Percentiles rank a stretch among this genome's conserved stretches.
Evolutionary conservation across 306 rosid genomes (phyloP).

Genomic region (Ormosia emarginata): DNA sequence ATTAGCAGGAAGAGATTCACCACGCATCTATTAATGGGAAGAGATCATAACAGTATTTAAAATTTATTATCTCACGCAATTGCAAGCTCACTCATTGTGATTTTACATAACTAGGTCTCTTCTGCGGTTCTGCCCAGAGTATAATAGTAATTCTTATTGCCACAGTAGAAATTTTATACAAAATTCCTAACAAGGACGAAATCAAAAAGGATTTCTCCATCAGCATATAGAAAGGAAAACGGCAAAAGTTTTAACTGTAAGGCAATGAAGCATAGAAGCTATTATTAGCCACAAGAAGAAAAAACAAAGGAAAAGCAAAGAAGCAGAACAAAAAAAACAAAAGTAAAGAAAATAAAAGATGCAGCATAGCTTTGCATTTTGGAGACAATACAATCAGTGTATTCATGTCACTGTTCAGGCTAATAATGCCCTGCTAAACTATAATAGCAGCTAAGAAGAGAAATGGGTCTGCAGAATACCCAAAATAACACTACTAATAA

Average conservation of each 20-base stretch:
- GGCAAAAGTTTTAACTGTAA: background rate
- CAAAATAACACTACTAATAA: background rate
- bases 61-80: no score
- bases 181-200: no score
- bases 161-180: background rate
- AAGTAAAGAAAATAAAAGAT: no score
- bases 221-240: background rate
- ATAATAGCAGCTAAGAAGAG: background rate
- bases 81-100: no score
- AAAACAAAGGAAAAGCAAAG: background rate
- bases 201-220: background rate
- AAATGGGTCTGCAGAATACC: no score
- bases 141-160: no score
- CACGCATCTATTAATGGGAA: no score
- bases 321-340: no score
- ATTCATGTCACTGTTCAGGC: background rate
- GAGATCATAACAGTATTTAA: no score
- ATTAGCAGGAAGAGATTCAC: no score
- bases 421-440: background rate
- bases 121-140: no score
- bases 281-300: background rate
- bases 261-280: slow-evolving; percentile 3
- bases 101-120: no score
- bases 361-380: background rate
- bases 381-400: background rate